These are phyloP conservation scores for Trichophyton rubrum DNA, from an alignment of 2,329 filamentous ascomycete genomes.

Conservation along the genomic window DNA sequence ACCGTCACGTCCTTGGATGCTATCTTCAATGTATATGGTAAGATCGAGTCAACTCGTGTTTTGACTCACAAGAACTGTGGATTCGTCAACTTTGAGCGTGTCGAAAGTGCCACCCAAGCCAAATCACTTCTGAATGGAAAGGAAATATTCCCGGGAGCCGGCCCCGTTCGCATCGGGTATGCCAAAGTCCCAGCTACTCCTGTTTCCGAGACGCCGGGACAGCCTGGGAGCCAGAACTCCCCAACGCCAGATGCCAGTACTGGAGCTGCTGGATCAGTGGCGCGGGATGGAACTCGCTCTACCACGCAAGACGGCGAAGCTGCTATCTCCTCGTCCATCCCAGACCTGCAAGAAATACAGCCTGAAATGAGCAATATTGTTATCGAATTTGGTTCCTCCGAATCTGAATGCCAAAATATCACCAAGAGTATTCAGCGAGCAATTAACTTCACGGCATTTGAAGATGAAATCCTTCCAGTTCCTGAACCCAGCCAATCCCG, in stretches of 20 bases:
- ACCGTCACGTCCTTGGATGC: constrained; percentile 89
- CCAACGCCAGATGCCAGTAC: constrained; percentile 78
- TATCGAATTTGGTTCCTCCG: constrained; percentile 70
- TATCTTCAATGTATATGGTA: constrained; percentile 88
- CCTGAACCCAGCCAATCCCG: constrained; percentile 79
- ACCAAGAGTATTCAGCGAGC: constrained; percentile 61
- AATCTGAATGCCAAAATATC: constrained; percentile 64
- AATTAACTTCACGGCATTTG: constrained; percentile 58
- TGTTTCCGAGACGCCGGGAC: constrained; percentile 64
- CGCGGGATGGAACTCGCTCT: constrained; percentile 13
- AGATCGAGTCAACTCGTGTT: constrained; percentile 81
- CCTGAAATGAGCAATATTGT: constrained; percentile 76
- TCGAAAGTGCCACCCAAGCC: constrained; percentile 82
- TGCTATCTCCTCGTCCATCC: constrained; percentile 43
- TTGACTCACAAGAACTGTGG: constrained; percentile 98
- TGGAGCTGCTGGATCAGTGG: constrained; percentile 17
- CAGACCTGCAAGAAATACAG: constrained; percentile 64
- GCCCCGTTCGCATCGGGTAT: constrained; percentile 90
- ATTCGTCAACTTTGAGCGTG: constrained; percentile 90
- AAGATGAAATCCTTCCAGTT: constrained; percentile 77
- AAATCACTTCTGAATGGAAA: constrained; percentile 85
- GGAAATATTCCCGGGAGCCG: constrained; percentile 94
- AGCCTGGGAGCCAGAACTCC: constrained; percentile 76
- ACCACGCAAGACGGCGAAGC: constrained; percentile 24
- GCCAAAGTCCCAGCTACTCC: constrained; percentile 88